A percentile compares a stretch with the other conserved stretches of the same genome.
Evolutionary conservation across 306 rosid species (phyloP).

Genomic region (Ammopiptanthus mongolicus): DNA sequence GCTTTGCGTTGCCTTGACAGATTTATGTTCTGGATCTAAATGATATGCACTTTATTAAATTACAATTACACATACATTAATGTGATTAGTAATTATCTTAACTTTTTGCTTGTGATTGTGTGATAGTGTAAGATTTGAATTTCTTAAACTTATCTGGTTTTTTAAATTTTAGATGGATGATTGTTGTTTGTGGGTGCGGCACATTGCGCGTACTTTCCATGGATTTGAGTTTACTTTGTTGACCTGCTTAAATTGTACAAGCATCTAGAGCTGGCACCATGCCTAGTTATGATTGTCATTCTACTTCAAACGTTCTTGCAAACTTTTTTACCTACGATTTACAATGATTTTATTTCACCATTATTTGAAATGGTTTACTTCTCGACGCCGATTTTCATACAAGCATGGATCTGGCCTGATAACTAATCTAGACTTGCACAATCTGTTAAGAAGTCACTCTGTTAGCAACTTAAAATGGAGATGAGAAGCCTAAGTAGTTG

Average conservation of each 20-base stretch:
- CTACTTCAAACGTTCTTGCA: background rate
- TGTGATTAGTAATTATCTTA: background rate
- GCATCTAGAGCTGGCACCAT: conserved; percentile 18
- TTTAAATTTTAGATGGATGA: conserved; percentile 88
- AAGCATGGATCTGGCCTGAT: background rate
- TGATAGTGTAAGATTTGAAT: background rate
- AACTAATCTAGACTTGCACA: no score
- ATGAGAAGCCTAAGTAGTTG: no score
- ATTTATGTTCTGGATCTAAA: conserved; percentile 4
- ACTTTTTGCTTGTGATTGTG: conserved; percentile 5
- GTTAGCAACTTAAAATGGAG: no score
- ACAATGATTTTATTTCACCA: background rate
- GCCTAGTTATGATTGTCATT: conserved; percentile 19
- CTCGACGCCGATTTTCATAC: background rate
- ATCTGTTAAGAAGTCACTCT: no score
- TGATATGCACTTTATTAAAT: background rate
- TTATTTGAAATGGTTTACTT: background rate
- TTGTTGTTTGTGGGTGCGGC: conserved; percentile 56
- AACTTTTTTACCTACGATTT: background rate
- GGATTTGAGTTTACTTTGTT: conserved; percentile 53
- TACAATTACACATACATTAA: background rate
- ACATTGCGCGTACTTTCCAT: conserved; percentile 46
- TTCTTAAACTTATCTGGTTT: conserved; percentile 27
- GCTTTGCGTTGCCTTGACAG: conserved; percentile 27
- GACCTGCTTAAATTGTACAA: conserved; percentile 31